Evolutionary conservation across 371 early-diverging fungal species (phyloP), one percentile per base, ranked within the genome.

Genomic region (Mucor saturninus): DNA sequence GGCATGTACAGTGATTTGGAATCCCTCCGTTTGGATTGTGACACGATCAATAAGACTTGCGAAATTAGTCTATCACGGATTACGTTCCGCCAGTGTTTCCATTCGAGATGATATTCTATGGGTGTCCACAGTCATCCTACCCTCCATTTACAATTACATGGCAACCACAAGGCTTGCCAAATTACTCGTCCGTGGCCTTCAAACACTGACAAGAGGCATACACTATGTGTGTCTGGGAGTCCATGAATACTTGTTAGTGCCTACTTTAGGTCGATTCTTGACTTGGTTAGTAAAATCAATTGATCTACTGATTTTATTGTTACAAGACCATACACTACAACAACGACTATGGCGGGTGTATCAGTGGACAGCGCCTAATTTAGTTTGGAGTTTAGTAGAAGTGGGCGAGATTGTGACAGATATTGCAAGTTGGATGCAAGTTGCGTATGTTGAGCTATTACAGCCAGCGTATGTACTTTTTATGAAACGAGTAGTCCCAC

Each of bases 81-180:
- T 51, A 15, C 39, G 43, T 13, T 32, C 61, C 30, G 46, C 45
- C 1, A 14, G 26, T 13, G 31, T 59, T 13, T 72, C 75, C 0
- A 28, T 75, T 14, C 46, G 15, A 30, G 9, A 61, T 11, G 75
- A 75, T 49, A 14, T 67, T 4, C 3, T 40, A 28, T 75, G 75
- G 75, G 10, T 63, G 5, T 54, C 28, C 3, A 56, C 55, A 5
- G 13, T 56, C 2, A 62, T 49, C 0, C 29, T 71, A 3, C 75
- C 75, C 3, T 15, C 42, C 11, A 9, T 57, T 0, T 68, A 58
- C 21, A 11, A 59, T 9, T 61, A 59, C 39, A 15, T 65, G 2
- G 15, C 40, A 37, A 32, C 63, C 5, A 69, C 67, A 29, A 10
- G 59, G 8, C 5, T 68, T 13, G 60, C 54, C 5, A 11, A 54